Evolutionary conservation across 2,329 filamentous ascomycete species (phyloP).

Genomic region (Juglanconis sp.): DNA sequence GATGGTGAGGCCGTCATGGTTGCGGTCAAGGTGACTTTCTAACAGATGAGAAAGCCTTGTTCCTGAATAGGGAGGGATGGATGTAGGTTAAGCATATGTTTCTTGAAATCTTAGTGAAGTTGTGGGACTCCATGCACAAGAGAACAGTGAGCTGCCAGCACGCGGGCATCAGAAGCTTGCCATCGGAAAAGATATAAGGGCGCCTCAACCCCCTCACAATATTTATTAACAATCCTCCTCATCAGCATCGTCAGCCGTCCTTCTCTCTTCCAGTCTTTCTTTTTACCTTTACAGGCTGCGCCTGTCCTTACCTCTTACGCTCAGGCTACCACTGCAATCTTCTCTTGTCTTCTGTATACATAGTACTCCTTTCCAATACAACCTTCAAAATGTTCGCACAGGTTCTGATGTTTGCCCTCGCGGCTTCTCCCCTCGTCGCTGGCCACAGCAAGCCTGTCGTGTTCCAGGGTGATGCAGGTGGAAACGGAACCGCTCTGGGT

Average conservation of each 20-base stretch:
- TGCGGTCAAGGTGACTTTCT: not conserved
- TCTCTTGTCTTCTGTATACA: not conserved
- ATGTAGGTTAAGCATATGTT: not conserved
- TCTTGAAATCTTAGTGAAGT: not conserved
- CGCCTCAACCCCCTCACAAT: not conserved
- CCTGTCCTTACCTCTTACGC: not conserved
- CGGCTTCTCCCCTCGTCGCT: slow-evolving; percentile 4
- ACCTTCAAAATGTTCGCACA: not conserved
- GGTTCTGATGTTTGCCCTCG: slow-evolving; percentile 2
- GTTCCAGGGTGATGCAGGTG: slow-evolving; percentile 18
- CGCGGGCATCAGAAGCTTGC: not conserved
- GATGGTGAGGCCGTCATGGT: not conserved
- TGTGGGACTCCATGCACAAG: not conserved
- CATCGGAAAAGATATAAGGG: not conserved
- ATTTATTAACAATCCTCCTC: not conserved
- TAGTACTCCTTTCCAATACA: not conserved
- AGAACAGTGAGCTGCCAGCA: no score
- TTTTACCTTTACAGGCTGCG: not conserved
- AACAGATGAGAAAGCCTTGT: not conserved
- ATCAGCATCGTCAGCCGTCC: not conserved
- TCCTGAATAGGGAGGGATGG: not conserved
- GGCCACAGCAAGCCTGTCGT: slow-evolving; percentile 20
- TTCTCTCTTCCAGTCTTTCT: not conserved
- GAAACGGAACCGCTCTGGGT: slow-evolving; percentile 19
- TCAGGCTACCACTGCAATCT: not conserved